Percentiles rank a stretch among this genome's conserved stretches.
phyloP scores from a whole-genome alignment of 305 asterid species.

The Fraxinus albicans region DNA sequence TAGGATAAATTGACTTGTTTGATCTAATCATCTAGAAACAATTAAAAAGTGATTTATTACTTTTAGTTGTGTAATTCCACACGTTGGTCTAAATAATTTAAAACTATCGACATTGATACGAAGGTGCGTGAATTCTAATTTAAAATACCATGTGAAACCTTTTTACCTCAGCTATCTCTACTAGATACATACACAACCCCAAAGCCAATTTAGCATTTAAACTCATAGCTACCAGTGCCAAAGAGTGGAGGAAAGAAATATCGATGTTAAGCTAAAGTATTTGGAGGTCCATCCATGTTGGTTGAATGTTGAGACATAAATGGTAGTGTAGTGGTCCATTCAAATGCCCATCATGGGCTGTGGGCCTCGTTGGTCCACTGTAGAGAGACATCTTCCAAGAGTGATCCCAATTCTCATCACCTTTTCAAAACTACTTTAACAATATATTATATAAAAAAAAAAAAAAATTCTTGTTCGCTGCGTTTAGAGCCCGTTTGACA shows the following conservation, averaged over 20 bases:
- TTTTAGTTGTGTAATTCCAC: no score
- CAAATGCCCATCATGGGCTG: constrained; percentile 23
- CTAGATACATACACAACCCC: not conserved
- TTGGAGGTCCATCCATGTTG: constrained; percentile 1
- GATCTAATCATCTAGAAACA: no score
- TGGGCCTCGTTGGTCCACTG: constrained; percentile 28
- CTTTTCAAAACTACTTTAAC: not conserved
- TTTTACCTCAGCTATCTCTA: not conserved
- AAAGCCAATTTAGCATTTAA: not conserved
- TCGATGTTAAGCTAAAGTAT: not conserved
- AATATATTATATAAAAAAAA: not conserved
- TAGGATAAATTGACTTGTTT: no score
- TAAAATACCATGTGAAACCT: not conserved
- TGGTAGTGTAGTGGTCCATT: constrained; percentile 30
- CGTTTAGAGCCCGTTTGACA: no score
- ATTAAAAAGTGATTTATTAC: no score
- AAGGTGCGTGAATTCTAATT: no score
- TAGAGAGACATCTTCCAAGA: constrained; percentile 5
- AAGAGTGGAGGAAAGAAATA: not conserved
- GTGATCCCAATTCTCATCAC: not conserved
- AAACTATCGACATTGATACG: no score
- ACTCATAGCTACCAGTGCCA: not conserved
- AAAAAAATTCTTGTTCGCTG: not conserved
- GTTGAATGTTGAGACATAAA: constrained; percentile 8
- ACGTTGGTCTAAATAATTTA: no score